Percentiles rank a stretch among this genome's conserved stretches.
Conservation (phyloP, 129 eudicot species). For the Flaveria linearis region DNA sequence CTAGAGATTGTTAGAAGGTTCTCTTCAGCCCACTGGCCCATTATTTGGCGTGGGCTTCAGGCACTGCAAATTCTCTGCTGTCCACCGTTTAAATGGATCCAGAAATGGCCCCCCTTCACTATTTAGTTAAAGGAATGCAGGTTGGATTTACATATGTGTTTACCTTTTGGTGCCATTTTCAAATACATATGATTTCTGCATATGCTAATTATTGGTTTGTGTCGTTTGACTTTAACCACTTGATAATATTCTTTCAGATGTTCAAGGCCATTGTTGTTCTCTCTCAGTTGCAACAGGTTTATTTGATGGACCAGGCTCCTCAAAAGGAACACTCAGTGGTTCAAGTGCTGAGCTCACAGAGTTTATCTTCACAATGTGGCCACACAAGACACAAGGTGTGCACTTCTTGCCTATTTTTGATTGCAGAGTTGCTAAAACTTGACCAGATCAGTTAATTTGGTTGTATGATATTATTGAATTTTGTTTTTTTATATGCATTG, state of each 20-base stretch:
- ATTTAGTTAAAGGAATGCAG: slow-evolving; percentile 54
- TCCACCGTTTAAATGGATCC: slow-evolving; percentile 73
- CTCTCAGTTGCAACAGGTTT: slow-evolving; percentile 63
- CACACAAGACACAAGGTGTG: slow-evolving; percentile 48
- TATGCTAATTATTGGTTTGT: not conserved
- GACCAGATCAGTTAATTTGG: not conserved
- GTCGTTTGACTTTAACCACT: slow-evolving; percentile 17
- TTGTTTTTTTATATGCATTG: slow-evolving; percentile 9
- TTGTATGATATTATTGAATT: slow-evolving; percentile 5
- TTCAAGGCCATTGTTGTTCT: slow-evolving; percentile 68
- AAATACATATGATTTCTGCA: not conserved
- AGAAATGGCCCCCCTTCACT: slow-evolving; percentile 60
- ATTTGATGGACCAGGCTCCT: slow-evolving; percentile 37
- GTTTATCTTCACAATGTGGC: slow-evolving; percentile 33
- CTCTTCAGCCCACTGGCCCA: slow-evolving; percentile 61
- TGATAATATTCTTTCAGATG: slow-evolving; percentile 33
- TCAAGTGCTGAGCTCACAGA: slow-evolving; percentile 43
- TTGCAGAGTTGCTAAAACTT: not conserved
- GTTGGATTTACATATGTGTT: slow-evolving; percentile 34
- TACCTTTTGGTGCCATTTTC: not conserved
- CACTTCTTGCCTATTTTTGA: slow-evolving; percentile 10
- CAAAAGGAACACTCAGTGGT: slow-evolving; percentile 41
- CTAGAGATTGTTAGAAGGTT: slow-evolving; percentile 64
- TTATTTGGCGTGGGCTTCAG: slow-evolving; percentile 75
- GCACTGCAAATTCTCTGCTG: slow-evolving; percentile 55